Percentiles rank a stretch among this genome's conserved stretches.
phyloP scores from a whole-genome alignment of 306 rosid species.

The Quercus glauca region DNA sequence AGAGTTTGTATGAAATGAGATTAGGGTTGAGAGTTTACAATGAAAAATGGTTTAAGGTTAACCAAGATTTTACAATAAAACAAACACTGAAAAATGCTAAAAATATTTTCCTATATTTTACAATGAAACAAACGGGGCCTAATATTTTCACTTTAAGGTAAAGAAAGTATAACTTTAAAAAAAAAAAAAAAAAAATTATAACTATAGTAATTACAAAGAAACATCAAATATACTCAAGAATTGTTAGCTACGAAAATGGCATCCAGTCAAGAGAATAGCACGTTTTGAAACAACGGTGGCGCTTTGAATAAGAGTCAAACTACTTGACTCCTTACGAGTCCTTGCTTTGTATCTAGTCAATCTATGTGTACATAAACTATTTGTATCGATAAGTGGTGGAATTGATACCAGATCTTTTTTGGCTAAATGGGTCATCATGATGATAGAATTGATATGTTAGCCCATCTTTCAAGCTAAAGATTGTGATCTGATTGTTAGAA shows the following conservation, averaged over 20 bases:
- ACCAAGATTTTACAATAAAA: too few relatives aligned
- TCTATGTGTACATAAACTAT: neutral
- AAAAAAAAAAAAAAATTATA: too few relatives aligned
- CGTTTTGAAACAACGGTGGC: neutral
- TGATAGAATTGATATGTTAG: neutral
- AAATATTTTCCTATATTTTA: too few relatives aligned
- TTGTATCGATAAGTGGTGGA: neutral
- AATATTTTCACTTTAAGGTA: too few relatives aligned
- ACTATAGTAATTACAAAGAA: neutral
- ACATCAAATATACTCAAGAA: neutral
- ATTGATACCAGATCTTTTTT: neutral
- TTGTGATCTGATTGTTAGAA: neutral
- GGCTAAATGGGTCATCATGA: too few relatives aligned
- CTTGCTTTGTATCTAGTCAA: conserved; percentile 26
- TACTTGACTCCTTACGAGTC: conserved; percentile 11
- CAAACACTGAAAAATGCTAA: too few relatives aligned
- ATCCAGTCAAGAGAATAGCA: neutral
- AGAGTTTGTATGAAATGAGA: too few relatives aligned
- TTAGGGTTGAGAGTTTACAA: too few relatives aligned
- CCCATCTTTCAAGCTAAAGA: neutral
- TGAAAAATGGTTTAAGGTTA: too few relatives aligned
- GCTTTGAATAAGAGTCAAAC: conserved; percentile 18
- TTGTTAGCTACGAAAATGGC: too few relatives aligned
- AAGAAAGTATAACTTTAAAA: too few relatives aligned
- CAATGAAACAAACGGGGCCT: too few relatives aligned